Evolutionary conservation across 805 yeast species (phyloP).

Genomic region (Sungouiozyma ichnusensis): DNA sequence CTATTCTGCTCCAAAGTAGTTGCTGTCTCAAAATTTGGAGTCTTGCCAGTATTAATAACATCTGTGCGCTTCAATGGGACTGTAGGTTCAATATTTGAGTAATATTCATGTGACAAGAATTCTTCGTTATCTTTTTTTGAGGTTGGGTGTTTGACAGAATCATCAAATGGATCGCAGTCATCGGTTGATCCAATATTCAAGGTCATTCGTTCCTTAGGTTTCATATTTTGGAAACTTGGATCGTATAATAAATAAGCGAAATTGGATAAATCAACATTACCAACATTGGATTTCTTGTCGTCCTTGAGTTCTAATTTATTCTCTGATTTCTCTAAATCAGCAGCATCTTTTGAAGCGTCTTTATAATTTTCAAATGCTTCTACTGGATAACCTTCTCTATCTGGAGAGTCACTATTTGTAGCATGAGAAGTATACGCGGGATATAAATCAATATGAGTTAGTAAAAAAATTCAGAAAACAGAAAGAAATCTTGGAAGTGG

Average conservation of each 20-base stretch:
- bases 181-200: background rate
- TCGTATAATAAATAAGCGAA: background rate
- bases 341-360: background rate
- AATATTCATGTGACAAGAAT: background rate
- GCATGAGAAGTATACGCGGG: background rate
- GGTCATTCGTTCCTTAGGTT: background rate
- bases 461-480: too few species aligned
- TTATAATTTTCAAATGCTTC: slow-evolving; percentile 8
- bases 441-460: too few species aligned
- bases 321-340: slow-evolving; percentile 1
- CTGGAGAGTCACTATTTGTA: background rate
- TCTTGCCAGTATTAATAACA: background rate
- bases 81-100: background rate
- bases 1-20: background rate
- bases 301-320: background rate
- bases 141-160: background rate
- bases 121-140: background rate
- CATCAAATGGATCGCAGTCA: background rate
- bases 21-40: background rate
- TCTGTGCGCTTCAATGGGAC: background rate
- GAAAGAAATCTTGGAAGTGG: too few species aligned
- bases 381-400: slow-evolving; percentile 11
- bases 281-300: background rate
- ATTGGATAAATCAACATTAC: background rate
- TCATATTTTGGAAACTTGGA: background rate